These are phyloP conservation scores for Tuber magnatum DNA, from an alignment of 495 filamentous ascomycete genomes.

Conservation along the genomic window DNA sequence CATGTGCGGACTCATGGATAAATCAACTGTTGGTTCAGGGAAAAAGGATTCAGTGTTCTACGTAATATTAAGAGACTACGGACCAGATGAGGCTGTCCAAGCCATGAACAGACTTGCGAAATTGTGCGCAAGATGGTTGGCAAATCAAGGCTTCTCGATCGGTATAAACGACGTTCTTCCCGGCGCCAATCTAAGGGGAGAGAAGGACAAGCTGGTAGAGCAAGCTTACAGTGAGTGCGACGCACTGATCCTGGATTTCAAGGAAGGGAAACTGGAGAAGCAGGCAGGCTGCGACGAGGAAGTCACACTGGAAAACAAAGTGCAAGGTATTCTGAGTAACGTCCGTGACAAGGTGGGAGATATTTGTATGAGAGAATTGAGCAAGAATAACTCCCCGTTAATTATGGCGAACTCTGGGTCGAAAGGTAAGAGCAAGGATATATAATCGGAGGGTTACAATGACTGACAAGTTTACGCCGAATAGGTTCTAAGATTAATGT, in stretches of 20 bases:
- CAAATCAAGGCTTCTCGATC: constrained; percentile 89
- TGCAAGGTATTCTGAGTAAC: constrained; percentile 83
- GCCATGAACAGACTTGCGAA: constrained; percentile 94
- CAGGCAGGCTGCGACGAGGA: constrained; percentile 82
- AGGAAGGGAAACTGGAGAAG: constrained; percentile 68
- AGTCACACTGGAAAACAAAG: constrained; percentile 79
- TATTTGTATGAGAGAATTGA: constrained; percentile 81
- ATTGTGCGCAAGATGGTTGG: constrained; percentile 78
- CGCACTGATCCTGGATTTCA: constrained; percentile 72
- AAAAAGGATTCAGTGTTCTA: constrained; percentile 98
- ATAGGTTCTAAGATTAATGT: constrained; percentile 88
- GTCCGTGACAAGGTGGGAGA: constrained; percentile 86
- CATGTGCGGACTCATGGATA: constrained; percentile 98
- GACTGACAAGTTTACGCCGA: neutral
- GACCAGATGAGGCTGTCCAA: constrained; percentile 74
- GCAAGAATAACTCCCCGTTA: constrained; percentile 83
- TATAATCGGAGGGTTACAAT: neutral
- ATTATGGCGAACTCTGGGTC: constrained; percentile 97
- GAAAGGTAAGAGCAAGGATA: constrained; percentile 48
- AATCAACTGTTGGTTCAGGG: constrained; percentile 85
- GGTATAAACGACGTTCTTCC: constrained; percentile 92
- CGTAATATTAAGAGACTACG: constrained; percentile 88
- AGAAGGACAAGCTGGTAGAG: constrained; percentile 68
- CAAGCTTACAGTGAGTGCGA: constrained; percentile 76
- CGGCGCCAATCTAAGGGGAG: constrained; percentile 55